These are phyloP conservation scores for Akanthomyces lecanii DNA, from an alignment of 2,329 filamentous ascomycete genomes.

Conservation along the genomic window DNA sequence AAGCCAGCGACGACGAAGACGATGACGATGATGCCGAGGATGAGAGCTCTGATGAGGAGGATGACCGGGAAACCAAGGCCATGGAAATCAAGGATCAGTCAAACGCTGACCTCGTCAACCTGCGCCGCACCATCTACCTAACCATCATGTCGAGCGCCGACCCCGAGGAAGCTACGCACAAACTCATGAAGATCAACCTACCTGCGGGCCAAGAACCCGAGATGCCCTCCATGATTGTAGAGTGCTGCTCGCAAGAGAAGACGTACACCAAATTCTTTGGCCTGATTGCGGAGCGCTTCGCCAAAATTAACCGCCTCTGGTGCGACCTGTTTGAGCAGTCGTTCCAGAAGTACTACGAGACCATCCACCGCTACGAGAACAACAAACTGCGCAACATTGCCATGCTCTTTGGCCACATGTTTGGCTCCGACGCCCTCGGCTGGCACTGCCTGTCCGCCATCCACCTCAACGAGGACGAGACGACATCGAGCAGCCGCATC, in stretches of 20 bases:
- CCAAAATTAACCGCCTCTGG: conserved; percentile 94
- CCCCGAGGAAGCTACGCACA: conserved; percentile 95
- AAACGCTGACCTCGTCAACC: conserved; percentile 90
- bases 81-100: conserved; percentile 98
- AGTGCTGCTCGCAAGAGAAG: conserved; percentile 93
- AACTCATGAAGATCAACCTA: conserved; percentile 89
- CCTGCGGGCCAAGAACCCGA: conserved; percentile 84
- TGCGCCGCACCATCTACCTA: conserved; percentile 91
- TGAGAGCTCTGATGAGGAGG: conserved; percentile 66
- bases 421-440: conserved; percentile 81
- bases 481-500: conserved; percentile 91
- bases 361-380: conserved; percentile 94
- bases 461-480: conserved; percentile 93
- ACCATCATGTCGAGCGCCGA: conserved; percentile 97
- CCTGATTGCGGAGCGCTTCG: conserved; percentile 87
- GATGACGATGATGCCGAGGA: conserved; percentile 62
- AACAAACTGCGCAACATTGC: conserved; percentile 94
- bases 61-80: conserved; percentile 72
- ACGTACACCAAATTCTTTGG: conserved; percentile 98
- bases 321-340: conserved; percentile 85
- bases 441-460: conserved; percentile 87
- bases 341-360: conserved; percentile 93
- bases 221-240: conserved; percentile 92
- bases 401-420: conserved; percentile 86
- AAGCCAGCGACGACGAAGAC: conserved; percentile 80